A percentile compares a stretch with the other conserved stretches of the same genome.
These are phyloP conservation scores for Pyrenochaeta sp. DNA, from an alignment of 2,329 filamentous ascomycete genomes.

Conservation along the genomic window DNA sequence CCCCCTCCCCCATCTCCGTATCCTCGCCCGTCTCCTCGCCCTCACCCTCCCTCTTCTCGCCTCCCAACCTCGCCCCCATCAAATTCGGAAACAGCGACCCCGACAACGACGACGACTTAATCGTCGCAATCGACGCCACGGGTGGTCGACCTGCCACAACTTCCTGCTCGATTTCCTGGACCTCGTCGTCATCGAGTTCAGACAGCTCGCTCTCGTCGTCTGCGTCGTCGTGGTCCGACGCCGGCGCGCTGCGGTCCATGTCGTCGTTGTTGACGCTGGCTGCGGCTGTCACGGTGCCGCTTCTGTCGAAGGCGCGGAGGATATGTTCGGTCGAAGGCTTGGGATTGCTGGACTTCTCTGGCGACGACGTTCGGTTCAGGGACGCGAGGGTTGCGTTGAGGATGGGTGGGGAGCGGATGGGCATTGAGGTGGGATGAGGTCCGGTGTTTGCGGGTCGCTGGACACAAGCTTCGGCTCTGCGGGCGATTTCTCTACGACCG, in stretches of 20 bases:
- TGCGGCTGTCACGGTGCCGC: slow-evolving; percentile 52
- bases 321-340: slow-evolving; percentile 18
- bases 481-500: slow-evolving; percentile 65
- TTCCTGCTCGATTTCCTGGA: slow-evolving; percentile 42
- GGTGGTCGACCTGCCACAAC: slow-evolving; percentile 20
- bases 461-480: slow-evolving; percentile 65
- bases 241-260: slow-evolving; percentile 60
- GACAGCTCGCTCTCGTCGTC: slow-evolving; percentile 65
- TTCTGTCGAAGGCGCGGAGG: slow-evolving; percentile 24
- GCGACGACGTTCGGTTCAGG: slow-evolving; percentile 18
- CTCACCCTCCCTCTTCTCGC: slow-evolving; percentile 2
- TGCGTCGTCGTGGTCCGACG: slow-evolving; percentile 62
- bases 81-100: slow-evolving; percentile 43
- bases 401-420: slow-evolving; percentile 43
- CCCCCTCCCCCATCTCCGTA: not conserved
- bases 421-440: slow-evolving; percentile 34
- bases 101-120: too few species aligned
- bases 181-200: slow-evolving; percentile 56
- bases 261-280: slow-evolving; percentile 39
- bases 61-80: slow-evolving; percentile 19
- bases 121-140: slow-evolving; percentile 20
- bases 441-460: slow-evolving; percentile 48
- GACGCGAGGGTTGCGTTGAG: slow-evolving; percentile 22
- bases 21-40: not conserved
- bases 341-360: slow-evolving; percentile 23